A percentile compares a stretch with the other conserved stretches of the same genome.
phyloP scores from a whole-genome alignment of 305 asterid species.

The Fraxinus sp. region DNA sequence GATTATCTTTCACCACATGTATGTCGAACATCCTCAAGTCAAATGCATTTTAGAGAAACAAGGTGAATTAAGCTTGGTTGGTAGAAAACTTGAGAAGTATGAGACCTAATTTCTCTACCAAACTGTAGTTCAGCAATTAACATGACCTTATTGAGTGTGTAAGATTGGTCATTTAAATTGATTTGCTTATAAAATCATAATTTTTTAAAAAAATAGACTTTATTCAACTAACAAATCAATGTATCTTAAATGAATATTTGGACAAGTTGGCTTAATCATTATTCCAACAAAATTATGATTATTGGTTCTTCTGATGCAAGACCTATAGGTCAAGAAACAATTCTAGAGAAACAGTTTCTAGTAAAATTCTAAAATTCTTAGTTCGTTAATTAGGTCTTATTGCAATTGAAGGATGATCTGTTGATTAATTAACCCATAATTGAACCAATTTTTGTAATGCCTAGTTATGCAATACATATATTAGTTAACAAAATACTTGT shows the following conservation, averaged over 20 bases:
- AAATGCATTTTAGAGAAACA: slow-evolving; percentile 15
- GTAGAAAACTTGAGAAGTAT: not conserved
- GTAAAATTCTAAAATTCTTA: too few relatives aligned
- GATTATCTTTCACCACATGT: not conserved
- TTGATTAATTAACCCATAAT: too few relatives aligned
- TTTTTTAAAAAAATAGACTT: not conserved
- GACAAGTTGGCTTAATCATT: not conserved
- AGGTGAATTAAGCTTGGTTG: not conserved
- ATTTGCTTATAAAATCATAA: not conserved
- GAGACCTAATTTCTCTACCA: not conserved
- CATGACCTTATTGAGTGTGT: not conserved
- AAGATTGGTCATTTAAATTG: not conserved
- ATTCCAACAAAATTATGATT: not conserved
- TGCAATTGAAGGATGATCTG: too few relatives aligned
- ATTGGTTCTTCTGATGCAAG: not conserved
- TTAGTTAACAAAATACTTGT: not conserved
- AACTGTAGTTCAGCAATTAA: not conserved
- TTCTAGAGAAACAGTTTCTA: not conserved
- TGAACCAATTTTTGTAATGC: not conserved
- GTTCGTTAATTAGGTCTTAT: too few relatives aligned
- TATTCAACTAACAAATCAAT: not conserved
- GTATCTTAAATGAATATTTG: not conserved
- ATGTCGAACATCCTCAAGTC: not conserved
- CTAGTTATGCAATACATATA: not conserved
- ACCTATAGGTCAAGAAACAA: not conserved